Conservation (phyloP, 768 basidiomycete genomes). For the Chalciporus pseudorubinellus region DNA sequence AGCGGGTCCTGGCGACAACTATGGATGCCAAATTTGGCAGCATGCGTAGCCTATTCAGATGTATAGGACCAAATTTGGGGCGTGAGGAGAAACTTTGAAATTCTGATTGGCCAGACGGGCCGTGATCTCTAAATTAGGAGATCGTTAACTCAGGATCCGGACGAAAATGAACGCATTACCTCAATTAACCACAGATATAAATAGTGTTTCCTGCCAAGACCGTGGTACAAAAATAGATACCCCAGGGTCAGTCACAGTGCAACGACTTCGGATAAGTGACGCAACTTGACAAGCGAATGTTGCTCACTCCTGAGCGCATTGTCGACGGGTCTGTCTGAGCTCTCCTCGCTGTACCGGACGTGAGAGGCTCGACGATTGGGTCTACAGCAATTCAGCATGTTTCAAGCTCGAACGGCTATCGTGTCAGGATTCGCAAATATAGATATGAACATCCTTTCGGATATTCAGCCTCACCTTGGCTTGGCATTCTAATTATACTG, state of each 20-base stretch:
- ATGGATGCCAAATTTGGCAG: constrained; percentile 15
- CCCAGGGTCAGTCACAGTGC: constrained; percentile 1
- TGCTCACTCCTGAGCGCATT: too few species aligned
- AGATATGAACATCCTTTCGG: constrained; percentile 24
- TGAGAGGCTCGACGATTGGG: neutral
- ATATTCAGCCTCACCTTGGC: constrained; percentile 38
- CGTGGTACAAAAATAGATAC: constrained; percentile 27
- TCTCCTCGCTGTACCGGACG: neutral
- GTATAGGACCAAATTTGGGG: constrained; percentile 14
- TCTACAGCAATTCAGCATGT: neutral
- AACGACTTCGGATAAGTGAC: too few species aligned
- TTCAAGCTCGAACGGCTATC: neutral
- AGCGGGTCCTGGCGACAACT: constrained; percentile 4
- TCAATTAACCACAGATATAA: constrained; percentile 25
- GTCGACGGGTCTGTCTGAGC: neutral
- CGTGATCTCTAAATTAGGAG: constrained; percentile 10
- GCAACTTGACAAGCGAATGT: too few species aligned
- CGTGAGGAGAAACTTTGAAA: constrained; percentile 6
- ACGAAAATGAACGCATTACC: constrained; percentile 20
- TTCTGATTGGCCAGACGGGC: constrained; percentile 24
- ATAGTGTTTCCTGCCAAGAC: constrained; percentile 31
- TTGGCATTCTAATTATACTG: constrained; percentile 45
- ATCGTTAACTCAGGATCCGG: constrained; percentile 16
- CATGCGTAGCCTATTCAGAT: neutral
- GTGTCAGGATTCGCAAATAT: constrained; percentile 20